A percentile compares a stretch with the other conserved stretches of the same genome.
phyloP scores from a whole-genome alignment of 495 filamentous ascomycete species.

The Penicillium coffeae region DNA sequence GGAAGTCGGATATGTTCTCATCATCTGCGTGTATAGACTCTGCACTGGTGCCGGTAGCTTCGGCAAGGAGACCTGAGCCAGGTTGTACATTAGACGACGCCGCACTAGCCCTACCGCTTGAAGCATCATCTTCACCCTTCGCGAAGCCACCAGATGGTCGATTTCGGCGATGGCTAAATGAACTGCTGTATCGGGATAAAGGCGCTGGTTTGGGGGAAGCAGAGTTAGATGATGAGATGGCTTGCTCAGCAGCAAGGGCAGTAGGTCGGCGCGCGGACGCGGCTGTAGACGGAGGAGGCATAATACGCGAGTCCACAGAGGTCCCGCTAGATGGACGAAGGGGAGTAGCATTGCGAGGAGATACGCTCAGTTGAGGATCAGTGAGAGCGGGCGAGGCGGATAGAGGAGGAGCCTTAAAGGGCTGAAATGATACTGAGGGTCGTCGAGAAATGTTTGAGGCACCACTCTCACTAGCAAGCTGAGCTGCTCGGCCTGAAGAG shows the following conservation, averaged over 20 bases:
- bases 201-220: conserved; percentile 73
- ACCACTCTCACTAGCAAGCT: conserved; percentile 50
- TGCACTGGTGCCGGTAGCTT: conserved; percentile 69
- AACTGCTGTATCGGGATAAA: conserved; percentile 69
- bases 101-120: conserved; percentile 82
- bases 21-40: conserved; percentile 82
- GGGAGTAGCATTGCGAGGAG: conserved; percentile 58
- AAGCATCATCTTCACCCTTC: conserved; percentile 80
- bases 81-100: conserved; percentile 79
- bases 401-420: conserved; percentile 92
- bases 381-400: conserved; percentile 76
- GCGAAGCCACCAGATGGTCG: conserved; percentile 68
- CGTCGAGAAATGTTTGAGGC: conserved; percentile 56
- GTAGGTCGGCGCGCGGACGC: conserved; percentile 38
- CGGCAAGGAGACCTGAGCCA: conserved; percentile 76
- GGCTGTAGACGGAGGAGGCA: conserved; percentile 52
- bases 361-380: conserved; percentile 51
- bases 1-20: conserved; percentile 87
- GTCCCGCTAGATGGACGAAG: conserved; percentile 47
- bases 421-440: conserved; percentile 87
- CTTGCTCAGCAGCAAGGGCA: conserved; percentile 52
- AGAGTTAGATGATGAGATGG: conserved; percentile 56
- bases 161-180: conserved; percentile 80
- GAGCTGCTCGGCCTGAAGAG: conserved; percentile 57
- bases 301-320: conserved; percentile 60